A percentile compares a stretch with the other conserved stretches of the same genome.
phyloP scores from a whole-genome alignment of 2,329 filamentous ascomycete genomes.

The Neofusicoccum sp. region DNA sequence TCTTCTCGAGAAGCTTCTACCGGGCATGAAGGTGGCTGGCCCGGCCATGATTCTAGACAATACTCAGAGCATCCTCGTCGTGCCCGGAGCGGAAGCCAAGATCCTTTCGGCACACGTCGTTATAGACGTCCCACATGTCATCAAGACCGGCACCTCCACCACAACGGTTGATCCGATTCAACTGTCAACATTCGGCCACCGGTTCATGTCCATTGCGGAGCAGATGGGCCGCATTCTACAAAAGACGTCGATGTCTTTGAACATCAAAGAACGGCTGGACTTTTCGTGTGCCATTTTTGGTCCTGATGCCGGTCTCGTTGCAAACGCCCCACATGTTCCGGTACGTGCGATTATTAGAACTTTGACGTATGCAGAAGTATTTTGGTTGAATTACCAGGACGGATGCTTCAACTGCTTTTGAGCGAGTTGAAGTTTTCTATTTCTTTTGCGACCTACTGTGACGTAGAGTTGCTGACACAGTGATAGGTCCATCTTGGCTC shows the following conservation, averaged over 20 bases:
- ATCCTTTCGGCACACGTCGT: constrained; percentile 44
- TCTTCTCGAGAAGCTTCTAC: constrained; percentile 27
- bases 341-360: constrained; percentile 7
- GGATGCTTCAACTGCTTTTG: no score
- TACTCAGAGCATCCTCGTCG: constrained; percentile 51
- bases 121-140: constrained; percentile 48
- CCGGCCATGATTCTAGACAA: constrained; percentile 42
- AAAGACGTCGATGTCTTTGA: constrained; percentile 29
- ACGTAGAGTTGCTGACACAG: no score
- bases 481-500: constrained; percentile 26
- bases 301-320: constrained; percentile 29
- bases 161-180: constrained; percentile 52
- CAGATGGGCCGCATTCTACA: constrained; percentile 31
- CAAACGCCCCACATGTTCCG: constrained; percentile 33
- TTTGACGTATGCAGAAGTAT: not conserved
- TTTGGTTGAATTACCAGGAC: not conserved
- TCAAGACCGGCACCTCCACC: constrained; percentile 53
- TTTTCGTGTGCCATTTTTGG: constrained; percentile 32
- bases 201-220: constrained; percentile 33
- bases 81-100: constrained; percentile 40
- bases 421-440: no score
- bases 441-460: no score
- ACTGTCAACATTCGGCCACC: constrained; percentile 27
- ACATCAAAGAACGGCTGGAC: constrained; percentile 43
- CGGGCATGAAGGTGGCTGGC: constrained; percentile 30